Base-by-base conservation (phyloP, 2,329 filamentous ascomycete genomes). In the Epichloe brachyelytri region DNA sequence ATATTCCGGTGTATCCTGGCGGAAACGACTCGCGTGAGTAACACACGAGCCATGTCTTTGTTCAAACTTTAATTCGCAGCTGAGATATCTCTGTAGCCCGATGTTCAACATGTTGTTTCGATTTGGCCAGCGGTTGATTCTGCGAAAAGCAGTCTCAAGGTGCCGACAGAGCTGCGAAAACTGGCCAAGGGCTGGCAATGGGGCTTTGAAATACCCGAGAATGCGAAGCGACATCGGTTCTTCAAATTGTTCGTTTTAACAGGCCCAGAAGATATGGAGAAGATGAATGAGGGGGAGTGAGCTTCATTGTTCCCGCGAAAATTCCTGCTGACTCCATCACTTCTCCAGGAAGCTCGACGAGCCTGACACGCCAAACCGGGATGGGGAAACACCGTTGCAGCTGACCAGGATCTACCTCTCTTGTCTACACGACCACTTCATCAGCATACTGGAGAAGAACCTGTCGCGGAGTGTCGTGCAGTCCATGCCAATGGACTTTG, bases 1-100 rank as follows among this genome's bases (percentile, higher is more conserved):
- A 4, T 79, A 74, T 58, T 76, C 75, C 14, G 75, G 74, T 33
- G 66, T 78, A n/a, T 73, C 73, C 33, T 79, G 73, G 71, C 70
- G 41, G 68, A 74, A 53, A 71, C 71, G 45, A 64, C 57, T 46
- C 61, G 62, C 38, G 66, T 67, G 63, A 62, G 65, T 30, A 22
- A n/a, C 22, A 33, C 17, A 38, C 7, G 6, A 30, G 30, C 30
- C 30, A 11, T 10, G 7, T 30, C 8, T 30, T 10, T 30, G 30
- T 30, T 11, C 1, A 30, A 30, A 30, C 10, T 30, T 30, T 11
- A 30, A 30, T 10, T 30, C 30, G 30, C 30, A 30, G 30, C 30
- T 30, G 8, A 30, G 3, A 11, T 30, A 11, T 30, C 26, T 43
- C 3, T 39, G 40, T 53, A 68, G 51, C 65, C 68, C 12, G 68